Percentiles rank a stretch among this genome's conserved stretches.
Evolutionary conservation across 257 asterid species (phyloP).

Genomic region (Solanum chiquidenum): DNA sequence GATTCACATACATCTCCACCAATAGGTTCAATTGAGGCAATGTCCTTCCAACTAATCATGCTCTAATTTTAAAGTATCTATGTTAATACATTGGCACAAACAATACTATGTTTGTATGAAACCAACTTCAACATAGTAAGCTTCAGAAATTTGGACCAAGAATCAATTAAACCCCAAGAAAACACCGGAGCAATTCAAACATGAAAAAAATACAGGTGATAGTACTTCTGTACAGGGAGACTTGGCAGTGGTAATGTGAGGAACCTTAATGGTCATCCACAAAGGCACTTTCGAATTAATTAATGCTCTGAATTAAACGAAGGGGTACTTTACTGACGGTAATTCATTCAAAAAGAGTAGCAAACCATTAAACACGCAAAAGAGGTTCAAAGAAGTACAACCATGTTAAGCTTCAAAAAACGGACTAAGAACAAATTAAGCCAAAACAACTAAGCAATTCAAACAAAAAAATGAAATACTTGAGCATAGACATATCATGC

Average conservation of each 20-base stretch:
- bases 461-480: not conserved
- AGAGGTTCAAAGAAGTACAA: not conserved
- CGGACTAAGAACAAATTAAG: not conserved
- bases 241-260: not conserved
- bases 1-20: not conserved
- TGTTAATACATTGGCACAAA: not conserved
- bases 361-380: not conserved
- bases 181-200: not conserved
- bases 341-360: not conserved
- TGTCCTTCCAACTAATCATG: not conserved
- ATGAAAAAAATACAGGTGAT: not conserved
- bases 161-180: not conserved
- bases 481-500: not conserved
- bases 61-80: not conserved
- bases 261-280: not conserved
- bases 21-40: not conserved
- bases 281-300: not conserved
- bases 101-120: not conserved
- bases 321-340: not conserved
- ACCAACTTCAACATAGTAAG: not conserved
- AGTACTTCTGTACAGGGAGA: not conserved
- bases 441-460: not conserved
- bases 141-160: not conserved
- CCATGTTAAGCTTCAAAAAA: not conserved
- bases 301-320: not conserved